Base-by-base conservation (phyloP, 2,329 filamentous ascomycete genomes). In the Ustilaginoidea virens region DNA sequence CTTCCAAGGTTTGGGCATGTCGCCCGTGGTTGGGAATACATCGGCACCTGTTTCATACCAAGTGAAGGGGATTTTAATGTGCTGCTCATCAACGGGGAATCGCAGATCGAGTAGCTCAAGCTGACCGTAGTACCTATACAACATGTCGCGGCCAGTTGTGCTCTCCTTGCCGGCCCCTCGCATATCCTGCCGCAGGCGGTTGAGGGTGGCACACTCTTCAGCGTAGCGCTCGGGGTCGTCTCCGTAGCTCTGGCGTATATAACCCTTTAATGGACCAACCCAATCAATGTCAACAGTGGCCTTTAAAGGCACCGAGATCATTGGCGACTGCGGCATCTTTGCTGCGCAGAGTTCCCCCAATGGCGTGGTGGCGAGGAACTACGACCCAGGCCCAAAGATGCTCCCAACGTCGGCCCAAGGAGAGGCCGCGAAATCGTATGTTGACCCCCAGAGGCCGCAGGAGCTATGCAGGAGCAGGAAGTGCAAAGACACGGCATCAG, bases 41-140 rank as follows among this genome's bases (percentile, higher is more conserved):
- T n/a, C n/a, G n/a, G 22, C 8, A 26, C 24, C 13, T 17, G 6
- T 8, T 12, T n/a, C 36, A 13, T 34, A 93, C 90, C 90, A 98
- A 39, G 87, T 96, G 51, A 98, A 98, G 6, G 81, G 82, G 46
- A 98, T 93, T 60, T 96, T 96, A 60, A 98, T 96, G 49, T 98
- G 87, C 48, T 93, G 90, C 60, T 98, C 90, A 44, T 98, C 90
- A 25, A 98, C 85, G 0, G 92, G 92, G 48, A 98, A 98, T 36
- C 90, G 70, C 45, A 98, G 60, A 53, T 98, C 90, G 37, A 98
- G 61, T 29, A 98, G 65, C 59, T 98, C 90, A 34, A 98, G 69
- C 59, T 98, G 90, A 23, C 87, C 90, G 51, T 98, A 98, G 58
- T 98, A 98, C 50, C 90, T 72, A 53, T 98, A 98, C 28, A 98